Base-by-base conservation (phyloP, 805 yeast genomes). In the Saitoella complicata region DNA sequence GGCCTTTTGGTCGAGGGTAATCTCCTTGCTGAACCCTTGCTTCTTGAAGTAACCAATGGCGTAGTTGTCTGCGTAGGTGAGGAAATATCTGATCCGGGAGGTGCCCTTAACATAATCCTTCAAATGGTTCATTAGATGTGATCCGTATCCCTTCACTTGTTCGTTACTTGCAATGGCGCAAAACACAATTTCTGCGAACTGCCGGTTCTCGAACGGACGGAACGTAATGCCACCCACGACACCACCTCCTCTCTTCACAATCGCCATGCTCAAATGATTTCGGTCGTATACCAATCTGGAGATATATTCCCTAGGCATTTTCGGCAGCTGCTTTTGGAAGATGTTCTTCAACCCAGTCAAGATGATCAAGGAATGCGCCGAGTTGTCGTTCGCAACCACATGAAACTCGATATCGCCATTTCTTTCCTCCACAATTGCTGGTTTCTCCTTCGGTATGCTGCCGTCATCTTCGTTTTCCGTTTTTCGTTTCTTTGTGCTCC, bases 191-290 rank as follows among this genome's bases (percentile, higher is more conserved):
- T 91, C 99, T 1, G 98, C 99, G 70, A 91, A 91, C 56, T 75
- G 80, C 48, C 94, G 72, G 44, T 76, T 75, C 57, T 85, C 83
- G 62, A 91, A 91, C 2, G 99, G 99, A 49, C 95, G 71, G 59
- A 83, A 87, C 1, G 99, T 91, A 42, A 91, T 87, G 2, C 99
- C 99, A 38, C 99, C 99, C 6, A 88, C 96, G 11, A 91, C 99
- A 0, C 93, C 84, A 53, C 88, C 65, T 6, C 95, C 95, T 54
- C 84, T 86, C 51, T 94, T 70, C 13, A 91, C 91, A 43, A 91
- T 94, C 0, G 99, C 98, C 73, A 91, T 86, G 0, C 96, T 86
- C 37, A 93, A 66, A 64, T 91, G 99, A 37, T 88, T 79, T 53
- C 96, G 67, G 58, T 91, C 99, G 58, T 86, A 91, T 3, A 91